Percentiles rank a stretch among this genome's conserved stretches.
Conservation (phyloP, 2,329 filamentous ascomycete species). For the Aspergillus viridinutans region DNA sequence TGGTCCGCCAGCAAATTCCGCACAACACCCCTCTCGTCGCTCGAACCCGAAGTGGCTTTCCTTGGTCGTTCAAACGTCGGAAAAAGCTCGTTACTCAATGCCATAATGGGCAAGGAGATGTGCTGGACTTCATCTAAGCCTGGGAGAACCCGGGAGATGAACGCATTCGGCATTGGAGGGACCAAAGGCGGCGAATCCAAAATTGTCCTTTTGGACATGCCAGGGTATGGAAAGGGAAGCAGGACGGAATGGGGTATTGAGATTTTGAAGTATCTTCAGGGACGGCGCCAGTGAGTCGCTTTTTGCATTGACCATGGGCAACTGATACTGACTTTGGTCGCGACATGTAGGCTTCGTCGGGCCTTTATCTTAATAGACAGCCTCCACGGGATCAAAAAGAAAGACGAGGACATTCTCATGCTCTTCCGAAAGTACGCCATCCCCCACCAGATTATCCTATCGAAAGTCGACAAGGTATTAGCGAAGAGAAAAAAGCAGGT, state of each 20-base stretch:
- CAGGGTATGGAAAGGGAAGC: conserved; percentile 64
- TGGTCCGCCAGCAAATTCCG: conserved; percentile 60
- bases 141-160: conserved; percentile 62
- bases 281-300: conserved; percentile 53
- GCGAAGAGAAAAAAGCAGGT: conserved; percentile 27
- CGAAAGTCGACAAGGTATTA: conserved; percentile 60
- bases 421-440: conserved; percentile 55
- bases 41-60: conserved; percentile 60
- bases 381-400: conserved; percentile 59
- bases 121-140: conserved; percentile 57
- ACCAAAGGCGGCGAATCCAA: conserved; percentile 41
- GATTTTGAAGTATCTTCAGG: conserved; percentile 64
- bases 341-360: conserved; percentile 46
- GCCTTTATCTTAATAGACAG: conserved; percentile 64
- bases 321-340: neutral
- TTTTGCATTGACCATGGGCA: neutral
- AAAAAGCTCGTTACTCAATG: conserved; percentile 64
- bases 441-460: conserved; percentile 62
- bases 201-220: conserved; percentile 65
- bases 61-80: conserved; percentile 68
- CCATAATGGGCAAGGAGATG: conserved; percentile 50
- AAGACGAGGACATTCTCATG: conserved; percentile 55
- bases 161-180: conserved; percentile 60
- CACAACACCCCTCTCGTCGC: conserved; percentile 50
- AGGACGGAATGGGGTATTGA: conserved; percentile 60